Evolutionary conservation across 805 yeast genomes (phyloP).

Genomic region (Ogataea populi-albae): DNA sequence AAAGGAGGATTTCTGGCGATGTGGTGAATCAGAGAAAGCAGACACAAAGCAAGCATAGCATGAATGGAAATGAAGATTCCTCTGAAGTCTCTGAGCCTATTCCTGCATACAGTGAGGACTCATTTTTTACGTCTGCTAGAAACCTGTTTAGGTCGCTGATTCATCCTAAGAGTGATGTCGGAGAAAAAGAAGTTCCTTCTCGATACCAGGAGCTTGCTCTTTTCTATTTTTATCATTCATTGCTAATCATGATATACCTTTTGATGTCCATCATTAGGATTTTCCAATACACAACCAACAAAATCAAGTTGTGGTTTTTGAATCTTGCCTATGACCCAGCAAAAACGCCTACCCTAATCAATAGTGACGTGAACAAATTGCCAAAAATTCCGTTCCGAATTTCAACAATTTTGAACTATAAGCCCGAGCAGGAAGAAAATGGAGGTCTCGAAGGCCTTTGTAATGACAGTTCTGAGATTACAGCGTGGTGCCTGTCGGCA

Average conservation of each 20-base stretch:
- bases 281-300: slow-evolving; percentile 49
- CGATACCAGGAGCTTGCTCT: slow-evolving; percentile 5
- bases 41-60: slow-evolving; percentile 10
- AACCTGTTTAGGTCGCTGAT: slow-evolving; percentile 21
- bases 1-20: too few relatives aligned
- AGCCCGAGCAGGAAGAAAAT: slow-evolving; percentile 77
- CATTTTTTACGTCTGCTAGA: slow-evolving; percentile 18
- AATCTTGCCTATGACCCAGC: slow-evolving; percentile 66
- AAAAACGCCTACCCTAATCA: slow-evolving; percentile 78
- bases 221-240: slow-evolving; percentile 42
- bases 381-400: slow-evolving; percentile 74
- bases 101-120: slow-evolving; percentile 18
- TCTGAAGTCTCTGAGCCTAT: slow-evolving; percentile 10
- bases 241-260: slow-evolving; percentile 52
- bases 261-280: slow-evolving; percentile 55
- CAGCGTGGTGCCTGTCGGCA: slow-evolving; percentile 88
- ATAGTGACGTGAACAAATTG: slow-evolving; percentile 73
- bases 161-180: slow-evolving; percentile 13
- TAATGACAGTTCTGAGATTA: slow-evolving; percentile 70
- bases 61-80: slow-evolving; percentile 5
- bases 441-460: slow-evolving; percentile 85
- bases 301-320: slow-evolving; percentile 52
- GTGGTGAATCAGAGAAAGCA: slow-evolving; percentile 11
- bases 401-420: slow-evolving; percentile 71
- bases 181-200: slow-evolving; percentile 5